These are phyloP conservation scores for Pleurotus djamor DNA, from an alignment of 768 basidiomycete species.

Conservation along the genomic window DNA sequence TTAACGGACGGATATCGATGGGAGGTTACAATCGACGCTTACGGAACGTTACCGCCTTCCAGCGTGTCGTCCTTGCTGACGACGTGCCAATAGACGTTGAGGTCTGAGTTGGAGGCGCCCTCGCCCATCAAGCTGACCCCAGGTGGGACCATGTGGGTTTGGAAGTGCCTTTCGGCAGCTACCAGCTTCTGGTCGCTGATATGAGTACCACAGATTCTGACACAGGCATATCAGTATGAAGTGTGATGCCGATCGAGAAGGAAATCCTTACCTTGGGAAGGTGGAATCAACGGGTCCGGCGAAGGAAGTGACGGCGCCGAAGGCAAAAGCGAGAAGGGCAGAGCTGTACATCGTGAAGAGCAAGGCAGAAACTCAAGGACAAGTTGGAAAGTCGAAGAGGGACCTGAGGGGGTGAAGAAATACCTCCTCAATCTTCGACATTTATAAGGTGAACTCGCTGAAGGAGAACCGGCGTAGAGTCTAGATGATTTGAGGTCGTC, in stretches of 20 bases:
- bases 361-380: neutral
- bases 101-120: conserved; percentile 8
- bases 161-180: conserved; percentile 38
- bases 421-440: neutral
- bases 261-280: conserved; percentile 13
- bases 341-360: conserved; percentile 22
- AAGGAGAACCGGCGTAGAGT: neutral
- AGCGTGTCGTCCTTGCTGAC: conserved; percentile 26
- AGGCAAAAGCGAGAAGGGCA: conserved; percentile 21
- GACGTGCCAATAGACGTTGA: conserved; percentile 29
- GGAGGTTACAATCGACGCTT: conserved; percentile 9
- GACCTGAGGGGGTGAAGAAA: neutral
- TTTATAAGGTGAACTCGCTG: neutral
- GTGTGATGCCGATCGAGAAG: conserved; percentile 7
- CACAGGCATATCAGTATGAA: conserved; percentile 5
- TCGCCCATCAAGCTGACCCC: neutral
- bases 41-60: conserved; percentile 42
- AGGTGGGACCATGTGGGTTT: conserved; percentile 29
- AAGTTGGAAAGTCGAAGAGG: neutral
- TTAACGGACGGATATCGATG: neutral
- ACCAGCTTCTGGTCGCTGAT: conserved; percentile 31
- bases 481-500: neutral
- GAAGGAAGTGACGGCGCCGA: conserved; percentile 22
- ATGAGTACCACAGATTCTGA: conserved; percentile 35
- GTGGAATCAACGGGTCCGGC: conserved; percentile 20